Evolutionary conservation across 2,329 filamentous ascomycete genomes (phyloP).

Genomic region (Coniella vitis): DNA sequence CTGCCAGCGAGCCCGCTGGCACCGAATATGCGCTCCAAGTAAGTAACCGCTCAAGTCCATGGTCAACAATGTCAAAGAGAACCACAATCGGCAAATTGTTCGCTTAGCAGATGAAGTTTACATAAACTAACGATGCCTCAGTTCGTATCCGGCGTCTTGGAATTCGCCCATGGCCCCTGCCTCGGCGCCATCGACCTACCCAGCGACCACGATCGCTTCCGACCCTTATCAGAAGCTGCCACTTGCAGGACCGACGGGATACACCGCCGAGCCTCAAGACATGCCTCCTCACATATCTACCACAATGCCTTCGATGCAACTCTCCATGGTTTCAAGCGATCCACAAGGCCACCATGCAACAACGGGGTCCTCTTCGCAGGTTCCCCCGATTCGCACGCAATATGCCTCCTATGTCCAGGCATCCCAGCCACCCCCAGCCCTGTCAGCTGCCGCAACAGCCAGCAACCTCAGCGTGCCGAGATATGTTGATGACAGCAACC

Average conservation of each 20-base stretch:
- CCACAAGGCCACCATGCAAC: constrained; percentile 29
- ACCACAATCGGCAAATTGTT: background rate
- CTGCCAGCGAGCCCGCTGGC: constrained; percentile 46
- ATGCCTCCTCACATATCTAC: constrained; percentile 45
- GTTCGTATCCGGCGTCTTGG: constrained; percentile 53
- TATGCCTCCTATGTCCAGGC: constrained; percentile 46
- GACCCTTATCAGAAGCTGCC: constrained; percentile 50
- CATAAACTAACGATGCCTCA: constrained; percentile 27
- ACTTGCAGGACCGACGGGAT: constrained; percentile 40
- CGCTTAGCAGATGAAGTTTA: background rate
- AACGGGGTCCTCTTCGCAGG: constrained; percentile 4
- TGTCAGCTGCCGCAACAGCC: constrained; percentile 36
- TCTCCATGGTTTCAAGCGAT: constrained; percentile 43
- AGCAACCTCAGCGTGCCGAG: constrained; percentile 46
- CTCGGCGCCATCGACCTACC: constrained; percentile 39
- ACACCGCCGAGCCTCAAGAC: constrained; percentile 45
- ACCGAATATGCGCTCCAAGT: constrained; percentile 48
- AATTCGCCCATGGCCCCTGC: constrained; percentile 43
- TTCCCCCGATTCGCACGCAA: constrained; percentile 42
- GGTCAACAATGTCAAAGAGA: background rate
- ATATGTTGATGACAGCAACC: constrained; percentile 46
- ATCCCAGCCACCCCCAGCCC: constrained; percentile 42
- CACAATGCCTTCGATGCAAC: constrained; percentile 47
- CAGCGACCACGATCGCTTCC: constrained; percentile 42
- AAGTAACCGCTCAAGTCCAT: constrained; percentile 25